Evolutionary conservation across 1,284 basidiomycete species (phyloP).

Genomic region (Sphaerobolus stellatus): DNA sequence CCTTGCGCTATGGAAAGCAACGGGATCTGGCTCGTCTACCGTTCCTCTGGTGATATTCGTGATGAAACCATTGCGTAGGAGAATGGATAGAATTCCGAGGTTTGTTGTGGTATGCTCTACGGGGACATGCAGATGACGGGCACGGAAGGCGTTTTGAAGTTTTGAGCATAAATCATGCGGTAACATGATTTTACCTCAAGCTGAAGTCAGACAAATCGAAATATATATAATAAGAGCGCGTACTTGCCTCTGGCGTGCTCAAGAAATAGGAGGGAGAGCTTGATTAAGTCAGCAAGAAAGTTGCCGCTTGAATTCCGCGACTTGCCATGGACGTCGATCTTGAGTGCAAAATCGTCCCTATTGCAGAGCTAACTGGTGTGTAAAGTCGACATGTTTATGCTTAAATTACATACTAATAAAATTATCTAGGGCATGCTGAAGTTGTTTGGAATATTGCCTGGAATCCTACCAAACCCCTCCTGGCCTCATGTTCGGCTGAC

Average conservation of each 20-base stretch:
- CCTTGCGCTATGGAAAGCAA: slow-evolving; percentile 51
- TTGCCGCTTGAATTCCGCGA: too few relatives aligned
- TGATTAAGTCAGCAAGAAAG: too few relatives aligned
- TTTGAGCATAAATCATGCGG: slow-evolving; percentile 83
- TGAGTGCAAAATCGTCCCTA: slow-evolving; percentile 8
- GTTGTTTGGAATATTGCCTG: slow-evolving; percentile 89
- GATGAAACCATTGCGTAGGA: slow-evolving; percentile 85
- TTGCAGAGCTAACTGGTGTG: slow-evolving; percentile 16
- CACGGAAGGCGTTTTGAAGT: slow-evolving; percentile 85
- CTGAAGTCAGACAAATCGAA: too few relatives aligned
- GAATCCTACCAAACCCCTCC: slow-evolving; percentile 81
- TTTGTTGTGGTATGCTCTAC: slow-evolving; percentile 82
- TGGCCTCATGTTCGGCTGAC: slow-evolving; percentile 94
- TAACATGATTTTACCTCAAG: too few relatives aligned
- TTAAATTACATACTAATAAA: neutral
- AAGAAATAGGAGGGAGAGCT: too few relatives aligned
- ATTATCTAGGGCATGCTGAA: slow-evolving; percentile 70
- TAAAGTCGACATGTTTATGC: neutral
- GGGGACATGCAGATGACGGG: slow-evolving; percentile 70
- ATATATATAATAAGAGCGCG: too few relatives aligned
- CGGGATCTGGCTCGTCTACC: slow-evolving; percentile 59
- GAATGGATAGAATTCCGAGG: slow-evolving; percentile 78
- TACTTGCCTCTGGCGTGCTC: too few relatives aligned
- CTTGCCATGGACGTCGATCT: slow-evolving; percentile 29
- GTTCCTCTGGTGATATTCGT: slow-evolving; percentile 81